Evolutionary conservation across 73 alveolate species (phyloP), one percentile per base, ranked within the genome.

Genomic region (Paramecium bursaria): DNA sequence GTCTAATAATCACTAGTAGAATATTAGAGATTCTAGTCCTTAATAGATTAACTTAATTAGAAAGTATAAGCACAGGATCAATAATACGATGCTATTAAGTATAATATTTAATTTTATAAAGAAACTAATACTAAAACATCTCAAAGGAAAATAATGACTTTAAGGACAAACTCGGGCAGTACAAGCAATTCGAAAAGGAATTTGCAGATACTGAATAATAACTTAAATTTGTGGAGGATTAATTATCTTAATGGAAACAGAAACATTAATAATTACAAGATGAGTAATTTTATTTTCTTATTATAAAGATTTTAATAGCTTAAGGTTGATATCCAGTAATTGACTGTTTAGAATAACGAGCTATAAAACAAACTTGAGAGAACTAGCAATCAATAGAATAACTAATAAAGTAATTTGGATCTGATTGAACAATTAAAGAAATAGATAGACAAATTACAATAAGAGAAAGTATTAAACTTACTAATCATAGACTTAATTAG

Each of bases 361-460:
- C 26, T 61, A 14, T 21, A 61, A 61, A 61, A 61, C 42, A 2
- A 61, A 33, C 6, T 61, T n/a, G 80, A 61, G 42, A 61, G 42
- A 35, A 7, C 21, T 3, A 30, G 42, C 21, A 61, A 52, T 7
- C 17, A 35, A 61, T 27, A 35, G 1, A 13, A 15, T n/a, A 61
- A 61, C 35, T 35, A 35, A 21, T 17, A 61, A 61, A 61, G 42
- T 35, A 35, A 31, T 61, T 52, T 35, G 3, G 25, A 29, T 23
- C 17, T 61, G 42, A 61, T 61, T 11, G 29, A 61, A 33, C 35
- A 61, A 33, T 61, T 61, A 39, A 61, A 61, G 55, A 17, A 33
- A 15, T 23, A 35, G 21, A 61, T 61, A 3, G 80, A 61, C 14
- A 61, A 61, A 35, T 61, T 61, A 17, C 21, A 61, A 26, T 52